These are phyloP conservation scores for Neostapfia colusana DNA, from an alignment of 176 grass and related monocot species.

Conservation along the genomic window DNA sequence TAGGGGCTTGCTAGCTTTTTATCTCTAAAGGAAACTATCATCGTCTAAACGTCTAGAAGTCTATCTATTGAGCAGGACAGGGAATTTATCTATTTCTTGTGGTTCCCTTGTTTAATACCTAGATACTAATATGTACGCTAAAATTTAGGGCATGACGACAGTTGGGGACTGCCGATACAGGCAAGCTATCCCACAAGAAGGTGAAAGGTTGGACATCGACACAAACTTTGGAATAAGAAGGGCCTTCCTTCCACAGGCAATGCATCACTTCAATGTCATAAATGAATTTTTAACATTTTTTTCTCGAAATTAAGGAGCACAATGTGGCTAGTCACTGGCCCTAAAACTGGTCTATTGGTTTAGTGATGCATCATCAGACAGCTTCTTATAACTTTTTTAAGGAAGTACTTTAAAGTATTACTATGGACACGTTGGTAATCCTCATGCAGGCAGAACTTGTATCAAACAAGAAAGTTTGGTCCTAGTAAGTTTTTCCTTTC, in stretches of 20 bases:
- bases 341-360: background rate
- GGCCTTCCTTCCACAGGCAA: conserved; percentile 84
- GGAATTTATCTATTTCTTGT: background rate
- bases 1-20: background rate
- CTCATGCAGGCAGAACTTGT: background rate
- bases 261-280: conserved; percentile 10
- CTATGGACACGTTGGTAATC: conserved; percentile 1
- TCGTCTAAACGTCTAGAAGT: background rate
- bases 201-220: conserved; percentile 65
- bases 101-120: conserved; percentile 11
- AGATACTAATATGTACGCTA: conserved; percentile 18
- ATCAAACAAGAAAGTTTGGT: background rate
- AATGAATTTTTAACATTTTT: background rate
- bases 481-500: background rate
- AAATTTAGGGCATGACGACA: conserved; percentile 66
- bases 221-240: conserved; percentile 60
- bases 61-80: conserved; percentile 14
- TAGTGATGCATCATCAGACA: background rate
- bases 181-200: conserved; percentile 70
- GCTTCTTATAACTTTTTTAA: background rate
- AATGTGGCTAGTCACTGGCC: background rate
- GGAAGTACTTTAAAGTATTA: background rate
- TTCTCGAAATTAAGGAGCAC: background rate
- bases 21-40: background rate
- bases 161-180: conserved; percentile 62